These are phyloP conservation scores for Annulohypoxylon maeteangense DNA, from an alignment of 495 filamentous ascomycete genomes.

Conservation along the genomic window DNA sequence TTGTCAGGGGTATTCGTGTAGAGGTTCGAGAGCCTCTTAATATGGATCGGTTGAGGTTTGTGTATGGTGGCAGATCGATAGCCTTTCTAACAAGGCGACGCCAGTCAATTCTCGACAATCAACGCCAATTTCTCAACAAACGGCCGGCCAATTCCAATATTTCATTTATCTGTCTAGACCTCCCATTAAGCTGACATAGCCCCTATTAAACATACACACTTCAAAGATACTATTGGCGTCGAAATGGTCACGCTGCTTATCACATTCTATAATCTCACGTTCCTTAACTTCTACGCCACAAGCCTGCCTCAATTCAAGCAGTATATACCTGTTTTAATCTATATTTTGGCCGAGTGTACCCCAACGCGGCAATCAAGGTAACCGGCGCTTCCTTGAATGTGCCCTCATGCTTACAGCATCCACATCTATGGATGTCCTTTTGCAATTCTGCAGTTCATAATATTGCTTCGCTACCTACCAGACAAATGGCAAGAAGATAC, in stretches of 20 bases:
- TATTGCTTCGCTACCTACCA: background rate
- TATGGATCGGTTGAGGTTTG: background rate
- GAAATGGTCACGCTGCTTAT: slow-evolving; percentile 3
- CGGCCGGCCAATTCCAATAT: background rate
- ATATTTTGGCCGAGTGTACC: background rate
- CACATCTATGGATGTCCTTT: background rate
- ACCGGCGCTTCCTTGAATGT: background rate
- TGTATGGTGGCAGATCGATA: background rate
- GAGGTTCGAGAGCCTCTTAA: background rate
- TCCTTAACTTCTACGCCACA: background rate
- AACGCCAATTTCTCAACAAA: background rate
- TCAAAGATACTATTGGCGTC: background rate
- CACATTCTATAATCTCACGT: slow-evolving; percentile 23
- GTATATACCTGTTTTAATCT: background rate
- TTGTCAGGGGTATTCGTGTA: background rate
- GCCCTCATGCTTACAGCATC: background rate
- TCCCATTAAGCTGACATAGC: slow-evolving; percentile 1
- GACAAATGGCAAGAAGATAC: background rate
- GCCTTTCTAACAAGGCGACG: background rate
- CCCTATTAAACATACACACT: background rate
- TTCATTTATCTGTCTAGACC: background rate
- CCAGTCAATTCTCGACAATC: background rate
- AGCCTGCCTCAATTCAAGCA: background rate
- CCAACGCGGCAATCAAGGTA: background rate
- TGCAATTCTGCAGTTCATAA: background rate